Base-by-base conservation (phyloP, 306 rosid species). In the Senna siamea region DNA sequence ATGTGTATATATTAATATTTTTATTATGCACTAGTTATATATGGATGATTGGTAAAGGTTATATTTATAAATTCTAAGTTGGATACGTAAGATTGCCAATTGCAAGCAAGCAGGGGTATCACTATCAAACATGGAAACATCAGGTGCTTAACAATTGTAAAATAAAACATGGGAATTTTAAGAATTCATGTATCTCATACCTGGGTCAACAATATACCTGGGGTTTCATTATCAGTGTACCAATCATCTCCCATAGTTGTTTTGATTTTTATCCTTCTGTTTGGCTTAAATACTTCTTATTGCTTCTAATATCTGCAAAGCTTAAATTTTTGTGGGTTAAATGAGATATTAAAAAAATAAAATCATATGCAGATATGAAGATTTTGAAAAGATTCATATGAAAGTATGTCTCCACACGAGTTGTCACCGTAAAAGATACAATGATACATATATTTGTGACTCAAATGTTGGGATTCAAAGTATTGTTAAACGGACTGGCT, bases 291-390 rank as follows among this genome's bases (percentile, higher is more conserved):
- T n/a, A 57, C 70, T 37, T 73, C 8, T 26, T 38, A 37, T 43
- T 23, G 65, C 19, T 69, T 73, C 69, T 37, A 61, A 30, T 43
- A 54, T 11, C 41, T 53, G 63, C 76, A 69, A n/a, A 63, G 69
- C 64, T 56, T 80, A 70, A 62, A 54, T 34, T 54, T 65, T 23
- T 5, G 62, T 26, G 28, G 17, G 35, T 18, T 30, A 62, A 17
- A 63, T 69, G 9, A 32, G 41, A 26, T 66, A 55, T 53, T 61
- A 52, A 17, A 22, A 18, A 0, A 3, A 53, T 7, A 52, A 4
- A 53, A 17, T n/a, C 53, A 63, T 17, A 37, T 72, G 61, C 72
- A 64, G 66, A 66, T 65, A 35, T 56, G 62, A 15, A 8, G 20
- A 46, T 7, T n/a, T 41, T 22, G 38, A 47, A 56, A 32, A 59